Evolutionary conservation across 75 land plant genomes (phyloP), one percentile per base, ranked within the genome.

Genomic region (Pinus taeda): DNA sequence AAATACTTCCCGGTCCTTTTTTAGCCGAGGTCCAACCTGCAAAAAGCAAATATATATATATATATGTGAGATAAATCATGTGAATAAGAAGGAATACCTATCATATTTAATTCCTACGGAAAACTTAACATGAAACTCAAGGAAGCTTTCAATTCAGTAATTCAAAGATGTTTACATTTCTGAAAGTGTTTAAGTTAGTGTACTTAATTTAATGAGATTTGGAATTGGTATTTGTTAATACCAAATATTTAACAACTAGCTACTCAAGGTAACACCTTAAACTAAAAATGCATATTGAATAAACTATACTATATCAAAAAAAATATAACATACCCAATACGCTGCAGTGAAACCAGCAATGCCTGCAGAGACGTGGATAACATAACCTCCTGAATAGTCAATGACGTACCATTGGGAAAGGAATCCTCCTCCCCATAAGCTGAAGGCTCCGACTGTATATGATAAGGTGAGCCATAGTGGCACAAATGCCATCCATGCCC

Each of bases 1-100:
- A 56, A 92, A 93, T 57, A 87, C 81, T 70, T 92, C 92, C 36
- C 92, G 57, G 75, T 93, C 96, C 20, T 73, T 76, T 55, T 82
- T 81, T 36, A 88, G 15, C 77, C 96, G 78, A 26, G 92, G 90
- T 12, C 96, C 96, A 33, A 93, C 96, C 96, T 92, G 81, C 9
- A 45, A 72, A 45, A 45, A 0, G 8, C 49, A 45, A 45, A 45
- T 4, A 6, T 42, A 42, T 26, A 0, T 4, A 42, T 42, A 33
- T 26, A 0, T 4, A 42, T 42, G 1, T 33, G 33, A 33, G 1
- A 33, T 33, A 33, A 33, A 33, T 33, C 33, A 33, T 33, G 33
- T 33, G 33, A 0, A 33, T 33, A 33, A 42, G 4, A 1, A 45
- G 1, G 0, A 45, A 45, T 45, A 45, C 1, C 6, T 6, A 45